phyloP scores from a whole-genome alignment of 306 rosid genomes.

The Prunus armeniaca region DNA sequence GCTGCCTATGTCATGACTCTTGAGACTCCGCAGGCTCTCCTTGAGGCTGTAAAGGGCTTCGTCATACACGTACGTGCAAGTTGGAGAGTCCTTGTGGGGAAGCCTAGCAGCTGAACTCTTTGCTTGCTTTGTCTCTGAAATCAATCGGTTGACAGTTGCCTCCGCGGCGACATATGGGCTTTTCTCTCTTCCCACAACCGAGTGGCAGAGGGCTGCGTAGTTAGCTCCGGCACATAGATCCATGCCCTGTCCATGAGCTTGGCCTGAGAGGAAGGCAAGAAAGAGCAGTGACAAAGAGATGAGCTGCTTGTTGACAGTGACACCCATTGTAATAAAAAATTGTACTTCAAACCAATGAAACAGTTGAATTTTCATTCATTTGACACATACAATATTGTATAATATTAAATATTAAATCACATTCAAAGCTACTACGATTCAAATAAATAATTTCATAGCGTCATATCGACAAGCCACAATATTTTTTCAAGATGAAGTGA shows the following conservation, averaged over 20 bases:
- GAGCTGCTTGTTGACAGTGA: background rate
- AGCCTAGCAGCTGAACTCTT: background rate
- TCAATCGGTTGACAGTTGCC: background rate
- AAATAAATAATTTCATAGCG: too few species aligned
- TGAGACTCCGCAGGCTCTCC: background rate
- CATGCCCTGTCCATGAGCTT: background rate
- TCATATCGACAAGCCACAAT: too few species aligned
- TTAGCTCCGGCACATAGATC: conserved; percentile 3
- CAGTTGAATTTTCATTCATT: too few species aligned
- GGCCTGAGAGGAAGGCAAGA: conserved; percentile 10
- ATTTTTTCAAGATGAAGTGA: too few species aligned
- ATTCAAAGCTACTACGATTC: too few species aligned
- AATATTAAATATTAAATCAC: too few species aligned
- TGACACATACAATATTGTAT: background rate
- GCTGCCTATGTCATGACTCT: background rate
- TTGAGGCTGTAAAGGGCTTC: conserved; percentile 6
- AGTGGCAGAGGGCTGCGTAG: background rate
- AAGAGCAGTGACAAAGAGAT: conserved; percentile 15
- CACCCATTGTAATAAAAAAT: too few species aligned
- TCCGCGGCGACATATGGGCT: background rate
- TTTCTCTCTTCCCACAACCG: background rate
- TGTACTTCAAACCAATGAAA: too few species aligned
- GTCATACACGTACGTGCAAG: background rate
- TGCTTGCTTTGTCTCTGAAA: background rate
- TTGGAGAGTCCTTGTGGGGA: background rate